Percentiles rank a stretch among this genome's conserved stretches.
Evolutionary conservation across 148 eudicot genomes (phyloP).

Genomic region (Fagopyrum esculentum): DNA sequence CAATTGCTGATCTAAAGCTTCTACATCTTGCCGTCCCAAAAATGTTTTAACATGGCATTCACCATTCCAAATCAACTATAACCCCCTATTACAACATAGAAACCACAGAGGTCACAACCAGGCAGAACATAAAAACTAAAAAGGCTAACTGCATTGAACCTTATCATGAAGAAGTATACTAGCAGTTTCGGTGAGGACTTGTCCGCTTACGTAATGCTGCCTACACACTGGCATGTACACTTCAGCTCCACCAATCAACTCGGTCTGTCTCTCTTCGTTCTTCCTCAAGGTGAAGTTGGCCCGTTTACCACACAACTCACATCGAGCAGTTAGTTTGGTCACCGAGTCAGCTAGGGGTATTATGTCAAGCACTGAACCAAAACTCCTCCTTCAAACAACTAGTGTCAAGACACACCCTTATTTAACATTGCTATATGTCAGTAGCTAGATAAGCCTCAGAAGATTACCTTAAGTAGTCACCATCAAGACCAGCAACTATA

Average conservation of each 20-base stretch:
- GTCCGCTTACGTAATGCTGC: slow-evolving; percentile 81
- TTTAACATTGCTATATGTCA: too few relatives aligned
- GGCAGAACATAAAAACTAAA: neutral
- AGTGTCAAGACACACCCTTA: neutral
- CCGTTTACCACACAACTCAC: slow-evolving; percentile 77
- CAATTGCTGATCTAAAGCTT: neutral
- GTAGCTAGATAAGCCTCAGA: neutral
- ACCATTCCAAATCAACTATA: neutral
- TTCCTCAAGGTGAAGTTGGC: slow-evolving; percentile 88
- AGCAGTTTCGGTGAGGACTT: slow-evolving; percentile 63
- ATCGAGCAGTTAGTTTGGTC: slow-evolving; percentile 74
- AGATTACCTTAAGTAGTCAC: slow-evolving; percentile 74
- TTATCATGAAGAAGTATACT: slow-evolving; percentile 52
- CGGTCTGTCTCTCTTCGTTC: slow-evolving; percentile 71
- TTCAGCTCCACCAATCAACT: slow-evolving; percentile 89
- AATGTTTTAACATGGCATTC: neutral
- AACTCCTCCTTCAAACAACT: slow-evolving; percentile 60
- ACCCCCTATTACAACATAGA: neutral
- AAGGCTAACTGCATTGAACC: slow-evolving; percentile 40
- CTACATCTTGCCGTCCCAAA: neutral
- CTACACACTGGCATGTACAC: slow-evolving; percentile 97
- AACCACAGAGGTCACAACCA: neutral
- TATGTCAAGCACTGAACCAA: slow-evolving; percentile 82
- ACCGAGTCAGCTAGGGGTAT: slow-evolving; percentile 90
- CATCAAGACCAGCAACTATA: slow-evolving; percentile 89